Evolutionary conservation across 1,284 basidiomycete species (phyloP).

Genomic region (Trametes versicolor): DNA sequence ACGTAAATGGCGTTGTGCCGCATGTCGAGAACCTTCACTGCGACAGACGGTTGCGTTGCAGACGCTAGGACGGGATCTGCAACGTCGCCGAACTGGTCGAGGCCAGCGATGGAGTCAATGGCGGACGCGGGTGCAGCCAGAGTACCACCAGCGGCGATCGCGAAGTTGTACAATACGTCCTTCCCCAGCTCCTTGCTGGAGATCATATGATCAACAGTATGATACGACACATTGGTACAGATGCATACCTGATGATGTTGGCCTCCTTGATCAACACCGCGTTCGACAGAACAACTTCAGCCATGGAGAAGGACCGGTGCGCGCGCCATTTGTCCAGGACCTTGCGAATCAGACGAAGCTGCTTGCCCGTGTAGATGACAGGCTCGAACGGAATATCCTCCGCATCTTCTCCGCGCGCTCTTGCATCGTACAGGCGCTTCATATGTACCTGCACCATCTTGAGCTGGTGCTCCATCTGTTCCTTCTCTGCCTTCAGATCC

Average conservation of each 20-base stretch:
- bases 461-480: constrained; percentile 90
- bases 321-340: constrained; percentile 88
- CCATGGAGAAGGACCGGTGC: constrained; percentile 90
- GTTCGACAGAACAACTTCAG: constrained; percentile 86
- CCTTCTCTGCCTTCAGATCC: constrained; percentile 88
- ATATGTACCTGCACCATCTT: constrained; percentile 85
- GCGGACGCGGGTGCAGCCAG: constrained; percentile 85
- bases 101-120: constrained; percentile 86
- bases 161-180: constrained; percentile 92
- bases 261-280: constrained; percentile 94
- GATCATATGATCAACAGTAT: constrained; percentile 20
- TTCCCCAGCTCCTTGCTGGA: constrained; percentile 86
- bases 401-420: constrained; percentile 79
- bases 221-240: neutral
- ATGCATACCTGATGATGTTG: constrained; percentile 84
- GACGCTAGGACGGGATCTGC: constrained; percentile 79
- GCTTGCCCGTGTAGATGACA: constrained; percentile 81
- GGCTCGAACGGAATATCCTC: constrained; percentile 75
- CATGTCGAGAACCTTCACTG: constrained; percentile 92
- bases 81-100: constrained; percentile 95
- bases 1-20: constrained; percentile 86
- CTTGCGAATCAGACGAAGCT: constrained; percentile 82
- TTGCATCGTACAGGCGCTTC: constrained; percentile 82
- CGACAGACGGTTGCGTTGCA: constrained; percentile 84
- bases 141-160: constrained; percentile 85